Conservation (phyloP, 2,329 filamentous ascomycete species). For the Colletotrichum sidae region DNA sequence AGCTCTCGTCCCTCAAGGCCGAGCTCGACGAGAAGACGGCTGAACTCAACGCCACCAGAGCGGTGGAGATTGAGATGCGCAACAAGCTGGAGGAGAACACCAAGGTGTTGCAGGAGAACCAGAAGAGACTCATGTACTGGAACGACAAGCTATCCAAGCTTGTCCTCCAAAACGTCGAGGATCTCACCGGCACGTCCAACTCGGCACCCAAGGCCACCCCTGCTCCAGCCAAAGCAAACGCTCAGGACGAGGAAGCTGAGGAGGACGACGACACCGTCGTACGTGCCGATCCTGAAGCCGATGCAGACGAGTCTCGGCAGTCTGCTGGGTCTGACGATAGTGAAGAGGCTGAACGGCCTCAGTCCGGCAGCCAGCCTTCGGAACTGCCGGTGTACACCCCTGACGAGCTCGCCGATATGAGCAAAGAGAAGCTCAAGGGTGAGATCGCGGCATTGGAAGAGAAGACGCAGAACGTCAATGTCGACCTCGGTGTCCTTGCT, state of each 20-base stretch:
- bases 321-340: slow-evolving; percentile 41
- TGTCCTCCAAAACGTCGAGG: slow-evolving; percentile 81
- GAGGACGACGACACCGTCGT: slow-evolving; percentile 40
- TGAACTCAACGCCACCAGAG: slow-evolving; percentile 89
- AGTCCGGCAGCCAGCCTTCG: slow-evolving; percentile 53
- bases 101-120: slow-evolving; percentile 87
- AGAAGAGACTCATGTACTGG: slow-evolving; percentile 88
- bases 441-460: slow-evolving; percentile 73
- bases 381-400: slow-evolving; percentile 83
- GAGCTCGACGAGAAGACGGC: slow-evolving; percentile 88
- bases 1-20: slow-evolving; percentile 81
- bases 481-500: slow-evolving; percentile 88
- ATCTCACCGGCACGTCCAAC: slow-evolving; percentile 62
- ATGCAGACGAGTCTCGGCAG: slow-evolving; percentile 34
- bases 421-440: slow-evolving; percentile 69
- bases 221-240: slow-evolving; percentile 37
- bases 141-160: slow-evolving; percentile 90
- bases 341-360: slow-evolving; percentile 39
- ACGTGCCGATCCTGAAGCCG: neutral
- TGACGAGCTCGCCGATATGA: slow-evolving; percentile 76
- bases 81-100: slow-evolving; percentile 98
- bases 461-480: slow-evolving; percentile 84
- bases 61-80: slow-evolving; percentile 95
- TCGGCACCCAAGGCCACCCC: slow-evolving; percentile 39
- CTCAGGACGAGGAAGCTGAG: slow-evolving; percentile 39